Base-by-base conservation (phyloP, 768 basidiomycete species). In the Xanthoconium purpureum region DNA sequence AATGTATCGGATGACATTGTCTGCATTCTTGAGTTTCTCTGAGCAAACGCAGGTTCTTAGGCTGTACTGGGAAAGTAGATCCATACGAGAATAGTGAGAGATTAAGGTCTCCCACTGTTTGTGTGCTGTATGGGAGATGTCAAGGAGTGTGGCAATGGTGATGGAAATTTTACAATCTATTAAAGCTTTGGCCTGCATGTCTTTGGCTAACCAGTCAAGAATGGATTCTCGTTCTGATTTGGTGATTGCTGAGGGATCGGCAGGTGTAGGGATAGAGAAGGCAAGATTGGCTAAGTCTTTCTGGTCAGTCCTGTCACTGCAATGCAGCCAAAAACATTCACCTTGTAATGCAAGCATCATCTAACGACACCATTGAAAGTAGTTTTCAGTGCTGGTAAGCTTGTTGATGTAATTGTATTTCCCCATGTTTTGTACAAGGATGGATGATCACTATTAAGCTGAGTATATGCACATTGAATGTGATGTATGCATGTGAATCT, bases 271-370 rank as follows among this genome's bases (percentile, higher is more conserved):
- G 3, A 20, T 1, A 54, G 60, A 2, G 12, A 3, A 48, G 11
- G 47, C 17, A 0, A 42, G 15, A 3, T 52, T 7, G 2, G 10
- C 6, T 11, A 35, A 17, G 2, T 35, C 11, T 9, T 8, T 35
- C 9, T 8, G 47, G 6, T 48, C 14, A 0, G 14, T 17, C 0
- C 47, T 14, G 5, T 3, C 15, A 4, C 47, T 57, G 10, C 57
- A 39, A 3, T 61, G 56, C 0, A 13, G 2, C 50, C 60, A 63
- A 0, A 61, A 40, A 1, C 18, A 12, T 14, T 63, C 17, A 1
- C 40, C 47, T 3, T 29, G 24, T 0, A 63, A 49, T 1, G 36
- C 50, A 0, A 63, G 13, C 0, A 12, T 42, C 12, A 52, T 54
- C 12, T 57, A 50, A 0, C 20, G 8, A 9, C 6, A 1, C 62